Base-by-base conservation (phyloP, 2,329 filamentous ascomycete genomes). In the Chaetomium strumarium region DNA sequence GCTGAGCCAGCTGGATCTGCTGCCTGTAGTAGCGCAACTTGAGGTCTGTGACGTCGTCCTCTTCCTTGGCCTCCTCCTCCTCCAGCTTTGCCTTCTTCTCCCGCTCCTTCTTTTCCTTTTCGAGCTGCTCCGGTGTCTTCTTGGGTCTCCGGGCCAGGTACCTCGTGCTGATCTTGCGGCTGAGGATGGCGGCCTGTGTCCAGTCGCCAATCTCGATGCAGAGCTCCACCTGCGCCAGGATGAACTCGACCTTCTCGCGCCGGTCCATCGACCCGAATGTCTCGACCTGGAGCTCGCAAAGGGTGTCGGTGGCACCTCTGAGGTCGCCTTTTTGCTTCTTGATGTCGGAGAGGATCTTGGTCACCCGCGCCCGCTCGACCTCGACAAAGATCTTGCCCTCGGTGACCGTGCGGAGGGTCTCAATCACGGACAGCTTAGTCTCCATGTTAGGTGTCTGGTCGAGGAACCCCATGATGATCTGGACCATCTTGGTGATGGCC, bases 361-460 rank as follows among this genome's bases (percentile, higher is more conserved):
- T 99, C 55, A 99, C 86, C 62, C 93, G 88, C 59, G 93, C 93
- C 62, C 93, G 85, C 78, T 99, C 93, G 49, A 99, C 93, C 76
- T 99, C 93, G 64, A 99, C 92, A 66, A 99, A 99, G 69, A 99
- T 99, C 86, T 99, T 99, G 73, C 93, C 93, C 73, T 99, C 93
- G 9, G 93, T 99, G 45, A 99, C 92, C 39, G 92, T 97, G 63
- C 93, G 84, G 65, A 99, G 72, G 1, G 92, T 95, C 73, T 99
- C 92, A 65, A 99, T 99, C 55, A 96, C 84, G 19, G 88, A 86
- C 52, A 99, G 77, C 75, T 97, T 99, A 34, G 84, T 90, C 62
- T 96, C 90, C 56, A 89, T 67, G 65, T 83, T 86, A 33, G 93
- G 90, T 19, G 90, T 90, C 43, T 87, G 83, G 66, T 95, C 87